Base-by-base conservation (phyloP, 257 asterid species). In the Mitragyna speciosa region DNA sequence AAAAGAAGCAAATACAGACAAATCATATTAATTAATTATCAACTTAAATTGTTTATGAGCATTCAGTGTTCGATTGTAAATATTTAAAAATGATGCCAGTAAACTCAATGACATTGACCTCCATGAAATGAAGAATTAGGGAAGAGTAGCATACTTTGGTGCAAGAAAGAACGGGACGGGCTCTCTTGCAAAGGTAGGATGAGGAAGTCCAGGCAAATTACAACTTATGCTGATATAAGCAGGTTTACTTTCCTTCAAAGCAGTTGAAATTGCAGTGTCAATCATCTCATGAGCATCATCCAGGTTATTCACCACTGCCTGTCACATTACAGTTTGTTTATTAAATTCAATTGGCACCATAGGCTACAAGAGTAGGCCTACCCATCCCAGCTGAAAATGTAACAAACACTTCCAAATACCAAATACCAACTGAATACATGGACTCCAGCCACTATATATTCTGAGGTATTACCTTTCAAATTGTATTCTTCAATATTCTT, bases 261-360 rank as follows among this genome's bases (percentile, higher is more conserved):
- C 87, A 80, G 87, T 83, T 58, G 87, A 83, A 71, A 83, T 83
- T 33, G 87, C 87, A 71, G 87, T 83, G 73, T 83, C 84, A 72
- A 83, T 83, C 82, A 83, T 72, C 65, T 83, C 84, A 76, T 83
- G 87, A 58, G 84, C 84, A 81, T 75, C 80, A 28, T 81, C 84
- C 67, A 81, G 77, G 73, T 76, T 75, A 56, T 83, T 83, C 80
- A 83, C 84, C 64, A 80, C 87, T 54, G 84, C 87, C 87, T 83
- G 87, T 47, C 59, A 76, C 72, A 26, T 54, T 31, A 76, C 39
- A 66, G 20, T 78, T 36, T 19, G 19, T 63, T 80, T 54, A 33
- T 72, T 73, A 66, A 63, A 24, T 67, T 20, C 77, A 43, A 16
- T 26, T 12, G 52, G 14, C 76, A 52, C 7, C 36, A 58, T 1